A percentile compares a stretch with the other conserved stretches of the same genome.
Evolutionary conservation across 2,329 filamentous ascomycete species (phyloP).

Genomic region (Tolypocladium tropicale): DNA sequence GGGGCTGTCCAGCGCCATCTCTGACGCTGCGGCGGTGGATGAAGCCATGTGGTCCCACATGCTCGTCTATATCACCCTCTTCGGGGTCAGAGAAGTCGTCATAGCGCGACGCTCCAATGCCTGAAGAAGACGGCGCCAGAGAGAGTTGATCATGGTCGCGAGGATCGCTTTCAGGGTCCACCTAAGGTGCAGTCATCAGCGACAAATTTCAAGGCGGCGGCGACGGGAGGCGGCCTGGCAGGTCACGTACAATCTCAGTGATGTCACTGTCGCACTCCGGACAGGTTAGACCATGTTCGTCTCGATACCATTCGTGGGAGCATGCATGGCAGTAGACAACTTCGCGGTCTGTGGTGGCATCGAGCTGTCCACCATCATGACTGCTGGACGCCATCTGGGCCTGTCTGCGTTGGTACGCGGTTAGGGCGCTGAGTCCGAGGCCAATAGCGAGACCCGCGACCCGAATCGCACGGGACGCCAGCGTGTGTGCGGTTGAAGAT

Average conservation of each 20-base stretch:
- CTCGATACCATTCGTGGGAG: constrained; percentile 67
- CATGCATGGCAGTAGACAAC: constrained; percentile 83
- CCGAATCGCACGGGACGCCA: constrained; percentile 47
- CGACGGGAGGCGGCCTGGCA: neutral
- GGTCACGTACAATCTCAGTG: constrained; percentile 67
- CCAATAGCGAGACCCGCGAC: constrained; percentile 45
- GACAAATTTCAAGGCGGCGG: neutral
- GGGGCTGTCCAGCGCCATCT: constrained; percentile 14
- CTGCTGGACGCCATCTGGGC: constrained; percentile 26
- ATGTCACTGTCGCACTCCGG: constrained; percentile 70
- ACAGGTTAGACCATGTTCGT: constrained; percentile 59
- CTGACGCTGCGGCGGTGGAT: constrained; percentile 26
- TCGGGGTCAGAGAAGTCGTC: constrained; percentile 45
- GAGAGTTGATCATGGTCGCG: constrained; percentile 27
- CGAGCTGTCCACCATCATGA: constrained; percentile 28
- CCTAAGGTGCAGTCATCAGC: constrained; percentile 19
- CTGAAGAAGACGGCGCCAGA: constrained; percentile 19
- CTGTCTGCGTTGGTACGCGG: constrained; percentile 40
- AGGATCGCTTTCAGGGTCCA: constrained; percentile 51
- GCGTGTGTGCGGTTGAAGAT: constrained; percentile 17
- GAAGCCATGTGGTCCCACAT: constrained; percentile 32
- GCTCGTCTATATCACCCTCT: constrained; percentile 47
- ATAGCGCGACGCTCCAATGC: constrained; percentile 13
- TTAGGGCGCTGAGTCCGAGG: constrained; percentile 47
- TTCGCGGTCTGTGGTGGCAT: constrained; percentile 46